Evolutionary conservation across 2,329 filamentous ascomycete species (phyloP).

Genomic region (Neofusicoccum sp.): DNA sequence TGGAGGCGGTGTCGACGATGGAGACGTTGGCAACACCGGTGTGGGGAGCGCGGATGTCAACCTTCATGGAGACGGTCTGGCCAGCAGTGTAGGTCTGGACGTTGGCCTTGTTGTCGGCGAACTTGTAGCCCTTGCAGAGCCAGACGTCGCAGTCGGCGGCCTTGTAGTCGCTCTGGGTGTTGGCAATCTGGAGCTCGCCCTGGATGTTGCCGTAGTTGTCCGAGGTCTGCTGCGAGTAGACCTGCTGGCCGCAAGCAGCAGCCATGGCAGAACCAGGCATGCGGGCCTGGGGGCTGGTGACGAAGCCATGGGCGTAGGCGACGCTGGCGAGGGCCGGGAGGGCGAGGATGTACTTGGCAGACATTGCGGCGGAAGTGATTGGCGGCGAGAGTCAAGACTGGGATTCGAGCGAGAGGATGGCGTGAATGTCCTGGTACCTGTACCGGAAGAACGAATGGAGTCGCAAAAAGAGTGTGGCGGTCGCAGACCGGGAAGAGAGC

Average conservation of each 20-base stretch:
- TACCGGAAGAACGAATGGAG: conserved; percentile 32
- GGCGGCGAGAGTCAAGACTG: conserved; percentile 9
- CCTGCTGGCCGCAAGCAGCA: conserved; percentile 54
- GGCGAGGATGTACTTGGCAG: conserved; percentile 36
- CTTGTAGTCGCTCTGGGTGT: conserved; percentile 49
- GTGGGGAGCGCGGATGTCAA: conserved; percentile 54
- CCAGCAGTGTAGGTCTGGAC: conserved; percentile 54
- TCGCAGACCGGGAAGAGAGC: conserved; percentile 18
- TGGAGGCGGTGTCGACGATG: conserved; percentile 54
- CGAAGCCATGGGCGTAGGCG: conserved; percentile 55
- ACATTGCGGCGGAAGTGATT: conserved; percentile 35
- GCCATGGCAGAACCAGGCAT: conserved; percentile 52
- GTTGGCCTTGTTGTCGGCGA: conserved; percentile 54
- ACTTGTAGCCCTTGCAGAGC: conserved; percentile 60
- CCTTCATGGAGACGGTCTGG: conserved; percentile 45
- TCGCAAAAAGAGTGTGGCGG: conserved; percentile 34
- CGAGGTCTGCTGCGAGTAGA: conserved; percentile 52
- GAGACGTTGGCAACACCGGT: conserved; percentile 59
- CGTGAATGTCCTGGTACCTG: conserved; percentile 20
- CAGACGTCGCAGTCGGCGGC: conserved; percentile 50
- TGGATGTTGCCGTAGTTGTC: conserved; percentile 60
- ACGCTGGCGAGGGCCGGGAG: conserved; percentile 46
- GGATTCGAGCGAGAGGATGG: conserved; percentile 23
- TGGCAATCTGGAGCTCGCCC: conserved; percentile 51
- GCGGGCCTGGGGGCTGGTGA: conserved; percentile 49